These are phyloP conservation scores for Candida quercuum DNA, from an alignment of 805 yeast species.

Conservation along the genomic window DNA sequence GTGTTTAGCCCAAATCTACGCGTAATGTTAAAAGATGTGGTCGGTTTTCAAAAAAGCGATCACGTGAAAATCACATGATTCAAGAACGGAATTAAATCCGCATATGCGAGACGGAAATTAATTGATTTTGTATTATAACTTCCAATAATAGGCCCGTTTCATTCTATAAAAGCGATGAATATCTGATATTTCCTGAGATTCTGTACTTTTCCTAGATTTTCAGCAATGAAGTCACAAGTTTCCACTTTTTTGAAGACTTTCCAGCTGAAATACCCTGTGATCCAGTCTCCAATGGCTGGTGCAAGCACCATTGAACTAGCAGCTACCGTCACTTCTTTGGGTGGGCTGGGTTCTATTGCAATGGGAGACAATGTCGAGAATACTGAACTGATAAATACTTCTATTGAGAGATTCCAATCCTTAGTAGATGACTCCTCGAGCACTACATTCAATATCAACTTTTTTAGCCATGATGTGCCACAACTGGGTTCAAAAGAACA, in stretches of 20 bases:
- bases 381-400: conserved; percentile 8
- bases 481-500: conserved; percentile 10
- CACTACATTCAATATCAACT: conserved; percentile 37
- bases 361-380: conserved; percentile 13
- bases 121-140: too few relatives aligned
- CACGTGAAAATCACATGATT: too few relatives aligned
- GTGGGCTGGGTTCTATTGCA: conserved; percentile 47
- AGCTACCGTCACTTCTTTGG: conserved; percentile 33
- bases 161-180: too few relatives aligned
- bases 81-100: too few relatives aligned
- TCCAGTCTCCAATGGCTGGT: conserved; percentile 63
- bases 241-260: conserved; percentile 15
- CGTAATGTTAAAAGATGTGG: too few relatives aligned
- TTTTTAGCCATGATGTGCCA: conserved; percentile 37
- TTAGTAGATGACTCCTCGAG: conserved; percentile 4
- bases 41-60: too few relatives aligned
- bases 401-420: conserved; percentile 10
- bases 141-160: too few relatives aligned
- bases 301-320: conserved; percentile 41
- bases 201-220: too few relatives aligned
- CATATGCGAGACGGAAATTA: too few relatives aligned
- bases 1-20: too few relatives aligned
- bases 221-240: conserved; percentile 14
- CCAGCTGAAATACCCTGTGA: conserved; percentile 35
- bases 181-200: too few relatives aligned